A percentile compares a stretch with the other conserved stretches of the same genome.
Conservation (phyloP, 306 rosid species). For the Purshia tridentata region DNA sequence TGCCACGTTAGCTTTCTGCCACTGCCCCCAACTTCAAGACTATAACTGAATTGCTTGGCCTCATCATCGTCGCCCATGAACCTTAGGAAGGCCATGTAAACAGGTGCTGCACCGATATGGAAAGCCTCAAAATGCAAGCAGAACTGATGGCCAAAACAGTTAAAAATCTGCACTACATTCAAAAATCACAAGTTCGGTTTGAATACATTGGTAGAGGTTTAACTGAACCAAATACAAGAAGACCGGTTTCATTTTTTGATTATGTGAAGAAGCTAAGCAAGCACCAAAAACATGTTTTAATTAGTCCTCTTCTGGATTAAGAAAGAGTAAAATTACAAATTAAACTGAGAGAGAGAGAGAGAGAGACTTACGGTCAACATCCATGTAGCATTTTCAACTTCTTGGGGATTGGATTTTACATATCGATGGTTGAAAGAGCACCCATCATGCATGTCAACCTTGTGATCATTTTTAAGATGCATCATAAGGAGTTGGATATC, state of each 20-base stretch:
- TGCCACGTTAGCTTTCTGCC: constrained; percentile 56
- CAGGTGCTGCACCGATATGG: constrained; percentile 50
- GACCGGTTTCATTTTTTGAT: not conserved
- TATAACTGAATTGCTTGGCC: constrained; percentile 50
- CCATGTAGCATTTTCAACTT: constrained; percentile 59
- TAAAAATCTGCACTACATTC: constrained; percentile 42
- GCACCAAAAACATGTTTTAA: not conserved
- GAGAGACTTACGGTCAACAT: constrained; percentile 46
- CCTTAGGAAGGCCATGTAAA: constrained; percentile 58
- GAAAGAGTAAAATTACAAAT: not conserved
- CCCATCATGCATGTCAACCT: constrained; percentile 62
- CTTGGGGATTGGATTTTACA: constrained; percentile 55
- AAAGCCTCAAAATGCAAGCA: constrained; percentile 62
- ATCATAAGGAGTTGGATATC: constrained; percentile 48
- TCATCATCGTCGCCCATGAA: constrained; percentile 62
- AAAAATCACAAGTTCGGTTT: not conserved
- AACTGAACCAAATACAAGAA: not conserved
- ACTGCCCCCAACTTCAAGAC: constrained; percentile 52
- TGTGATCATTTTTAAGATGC: constrained; percentile 53
- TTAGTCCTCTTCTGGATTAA: not conserved
- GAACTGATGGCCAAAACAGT: constrained; percentile 55
- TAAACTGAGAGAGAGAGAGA: not conserved
- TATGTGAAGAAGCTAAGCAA: not conserved
- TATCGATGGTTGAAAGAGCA: constrained; percentile 56
- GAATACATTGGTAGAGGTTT: not conserved